Evolutionary conservation across 345 rosid species (phyloP).

Genomic region (Carallia brachiata): DNA sequence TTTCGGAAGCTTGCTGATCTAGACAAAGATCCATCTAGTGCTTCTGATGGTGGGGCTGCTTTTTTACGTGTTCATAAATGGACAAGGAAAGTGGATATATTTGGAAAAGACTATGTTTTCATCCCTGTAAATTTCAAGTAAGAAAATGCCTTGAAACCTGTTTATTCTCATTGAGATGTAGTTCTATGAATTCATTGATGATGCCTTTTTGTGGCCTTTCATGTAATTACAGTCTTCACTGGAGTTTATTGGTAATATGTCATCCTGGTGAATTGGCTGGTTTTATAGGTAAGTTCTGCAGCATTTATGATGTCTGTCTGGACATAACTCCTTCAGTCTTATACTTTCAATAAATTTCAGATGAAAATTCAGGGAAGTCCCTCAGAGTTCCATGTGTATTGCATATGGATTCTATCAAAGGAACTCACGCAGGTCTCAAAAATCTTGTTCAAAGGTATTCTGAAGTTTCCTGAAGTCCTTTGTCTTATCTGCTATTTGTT

Average conservation of each 20-base stretch:
- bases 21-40: constrained; percentile 96
- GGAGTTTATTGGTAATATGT: constrained; percentile 94
- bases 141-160: constrained; percentile 21
- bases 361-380: constrained; percentile 47
- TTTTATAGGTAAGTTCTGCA: constrained; percentile 49
- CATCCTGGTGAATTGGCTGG: constrained; percentile 84
- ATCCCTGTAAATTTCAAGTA: constrained; percentile 94
- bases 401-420: constrained; percentile 98
- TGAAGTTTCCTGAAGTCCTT: not conserved
- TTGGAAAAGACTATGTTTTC: constrained; percentile 87
- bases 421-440: constrained; percentile 92
- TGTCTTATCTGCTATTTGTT: not conserved
- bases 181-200: constrained; percentile 10
- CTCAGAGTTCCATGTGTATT: constrained; percentile 75
- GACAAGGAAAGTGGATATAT: constrained; percentile 92
- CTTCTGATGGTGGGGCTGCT: constrained; percentile 91
- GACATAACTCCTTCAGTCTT: constrained; percentile 13
- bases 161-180: constrained; percentile 2
- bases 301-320: constrained; percentile 9
- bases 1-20: constrained; percentile 97
- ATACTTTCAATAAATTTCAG: constrained; percentile 40
- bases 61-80: constrained; percentile 91
- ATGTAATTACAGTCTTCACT: constrained; percentile 72
- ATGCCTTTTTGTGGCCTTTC: constrained; percentile 19
- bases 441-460: constrained; percentile 85